These are phyloP conservation scores for Croton setiger DNA, from an alignment of 441 rosid species.

Conservation along the genomic window DNA sequence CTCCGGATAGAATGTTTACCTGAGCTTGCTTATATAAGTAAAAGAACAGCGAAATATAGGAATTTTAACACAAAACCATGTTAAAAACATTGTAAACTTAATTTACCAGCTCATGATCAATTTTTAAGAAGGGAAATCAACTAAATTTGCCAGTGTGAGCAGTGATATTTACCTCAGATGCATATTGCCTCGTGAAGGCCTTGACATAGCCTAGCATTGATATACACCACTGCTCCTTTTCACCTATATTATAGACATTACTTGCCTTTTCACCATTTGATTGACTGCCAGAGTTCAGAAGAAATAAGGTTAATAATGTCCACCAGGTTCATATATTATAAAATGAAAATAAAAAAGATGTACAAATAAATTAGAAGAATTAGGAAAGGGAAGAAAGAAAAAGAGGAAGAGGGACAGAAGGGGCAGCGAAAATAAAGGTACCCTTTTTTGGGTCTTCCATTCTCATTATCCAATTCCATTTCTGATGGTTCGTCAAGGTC, in stretches of 20 bases:
- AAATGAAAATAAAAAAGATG: background rate
- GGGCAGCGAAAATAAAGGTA: background rate
- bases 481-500: slow-evolving; percentile 54
- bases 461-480: slow-evolving; percentile 84
- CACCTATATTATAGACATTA: slow-evolving; percentile 49
- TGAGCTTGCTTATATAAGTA: too few relatives aligned
- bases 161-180: slow-evolving; percentile 69
- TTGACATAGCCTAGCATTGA: slow-evolving; percentile 89
- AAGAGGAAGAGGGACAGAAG: background rate
- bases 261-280: slow-evolving; percentile 43
- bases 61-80: too few relatives aligned
- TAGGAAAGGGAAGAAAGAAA: background rate
- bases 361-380: background rate
- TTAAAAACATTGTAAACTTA: too few relatives aligned
- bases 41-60: too few relatives aligned
- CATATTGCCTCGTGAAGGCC: slow-evolving; percentile 90
- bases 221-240: slow-evolving; percentile 94
- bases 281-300: slow-evolving; percentile 37
- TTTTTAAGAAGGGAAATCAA: too few relatives aligned
- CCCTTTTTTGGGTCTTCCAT: slow-evolving; percentile 59
- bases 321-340: background rate
- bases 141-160: background rate
- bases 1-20: too few relatives aligned
- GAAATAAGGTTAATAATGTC: slow-evolving; percentile 5
- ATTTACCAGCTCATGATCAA: too few relatives aligned